Evolutionary conservation across 306 rosid species (phyloP).

Genomic region (Quercus variabilis): DNA sequence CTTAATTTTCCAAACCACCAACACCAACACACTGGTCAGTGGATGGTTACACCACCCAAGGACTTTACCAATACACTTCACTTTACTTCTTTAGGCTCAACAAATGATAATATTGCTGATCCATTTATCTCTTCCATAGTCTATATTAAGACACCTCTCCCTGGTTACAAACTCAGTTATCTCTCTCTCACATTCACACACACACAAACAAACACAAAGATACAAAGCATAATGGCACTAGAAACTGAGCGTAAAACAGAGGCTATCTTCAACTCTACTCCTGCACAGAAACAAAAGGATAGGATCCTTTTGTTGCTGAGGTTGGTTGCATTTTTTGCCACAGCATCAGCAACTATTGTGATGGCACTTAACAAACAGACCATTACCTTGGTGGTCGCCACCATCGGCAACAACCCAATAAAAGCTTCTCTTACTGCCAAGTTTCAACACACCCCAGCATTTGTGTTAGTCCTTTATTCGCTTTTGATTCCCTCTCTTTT

Average conservation of each 20-base stretch:
- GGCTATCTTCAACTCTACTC: conserved; percentile 4
- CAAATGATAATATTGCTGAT: conserved; percentile 14
- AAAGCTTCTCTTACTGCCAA: conserved; percentile 54
- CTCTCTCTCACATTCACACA: neutral
- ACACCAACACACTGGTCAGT: conserved; percentile 30
- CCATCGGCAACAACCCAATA: conserved; percentile 54
- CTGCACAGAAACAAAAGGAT: conserved; percentile 17
- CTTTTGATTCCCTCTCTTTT: neutral
- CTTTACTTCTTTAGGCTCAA: conserved; percentile 44
- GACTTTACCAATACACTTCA: conserved; percentile 15
- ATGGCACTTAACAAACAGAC: conserved; percentile 80
- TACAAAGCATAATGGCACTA: conserved; percentile 36
- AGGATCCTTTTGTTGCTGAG: conserved; percentile 54
- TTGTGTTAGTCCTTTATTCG: conserved; percentile 49
- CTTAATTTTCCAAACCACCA: neutral
- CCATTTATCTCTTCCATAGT: conserved; percentile 14
- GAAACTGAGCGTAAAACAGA: conserved; percentile 37
- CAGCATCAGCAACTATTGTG: conserved; percentile 66
- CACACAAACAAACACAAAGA: neutral
- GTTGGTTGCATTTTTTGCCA: conserved; percentile 57
- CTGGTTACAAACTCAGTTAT: neutral
- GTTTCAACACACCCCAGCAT: conserved; percentile 77
- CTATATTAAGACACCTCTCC: conserved; percentile 26
- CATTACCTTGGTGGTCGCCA: conserved; percentile 62
- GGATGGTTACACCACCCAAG: conserved; percentile 57